These are phyloP conservation scores for Lipomyces orientalis DNA, from an alignment of 805 yeast genomes.

Conservation along the genomic window DNA sequence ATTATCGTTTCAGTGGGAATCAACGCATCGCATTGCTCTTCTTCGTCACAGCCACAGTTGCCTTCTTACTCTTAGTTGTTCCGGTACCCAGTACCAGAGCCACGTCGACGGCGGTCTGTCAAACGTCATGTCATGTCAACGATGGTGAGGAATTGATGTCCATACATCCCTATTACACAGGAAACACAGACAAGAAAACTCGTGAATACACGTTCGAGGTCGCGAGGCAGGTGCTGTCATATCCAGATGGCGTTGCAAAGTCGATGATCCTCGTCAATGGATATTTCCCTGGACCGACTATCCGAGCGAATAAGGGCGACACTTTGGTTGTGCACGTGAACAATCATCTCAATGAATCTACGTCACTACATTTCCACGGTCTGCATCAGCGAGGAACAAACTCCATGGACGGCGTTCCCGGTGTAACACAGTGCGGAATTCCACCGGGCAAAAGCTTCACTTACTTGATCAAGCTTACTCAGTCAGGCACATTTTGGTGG, in stretches of 20 bases:
- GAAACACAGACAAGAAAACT: background rate
- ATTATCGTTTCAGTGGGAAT: background rate
- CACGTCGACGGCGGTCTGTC: background rate
- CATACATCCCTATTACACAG: background rate
- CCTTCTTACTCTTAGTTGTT: background rate
- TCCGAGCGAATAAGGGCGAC: conserved; percentile 51
- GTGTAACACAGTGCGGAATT: conserved; percentile 59
- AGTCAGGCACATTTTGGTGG: conserved; percentile 61
- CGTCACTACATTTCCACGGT: conserved; percentile 62
- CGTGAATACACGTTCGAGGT: conserved; percentile 19
- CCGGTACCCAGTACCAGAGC: background rate
- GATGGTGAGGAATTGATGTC: background rate
- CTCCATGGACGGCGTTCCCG: conserved; percentile 60
- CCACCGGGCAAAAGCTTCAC: conserved; percentile 50
- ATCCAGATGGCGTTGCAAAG: conserved; percentile 48
- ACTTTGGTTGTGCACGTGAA: conserved; percentile 46
- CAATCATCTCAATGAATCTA: conserved; percentile 49
- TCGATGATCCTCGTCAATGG: conserved; percentile 51
- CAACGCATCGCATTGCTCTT: background rate
- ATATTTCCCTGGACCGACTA: conserved; percentile 57
- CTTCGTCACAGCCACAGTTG: background rate
- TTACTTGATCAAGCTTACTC: conserved; percentile 52
- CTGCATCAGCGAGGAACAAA: conserved; percentile 54
- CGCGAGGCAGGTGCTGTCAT: conserved; percentile 14
- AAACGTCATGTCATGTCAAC: conserved; percentile 19